Evolutionary conservation across 179 eudicot genomes (phyloP).

Genomic region (Spergularia azorica): DNA sequence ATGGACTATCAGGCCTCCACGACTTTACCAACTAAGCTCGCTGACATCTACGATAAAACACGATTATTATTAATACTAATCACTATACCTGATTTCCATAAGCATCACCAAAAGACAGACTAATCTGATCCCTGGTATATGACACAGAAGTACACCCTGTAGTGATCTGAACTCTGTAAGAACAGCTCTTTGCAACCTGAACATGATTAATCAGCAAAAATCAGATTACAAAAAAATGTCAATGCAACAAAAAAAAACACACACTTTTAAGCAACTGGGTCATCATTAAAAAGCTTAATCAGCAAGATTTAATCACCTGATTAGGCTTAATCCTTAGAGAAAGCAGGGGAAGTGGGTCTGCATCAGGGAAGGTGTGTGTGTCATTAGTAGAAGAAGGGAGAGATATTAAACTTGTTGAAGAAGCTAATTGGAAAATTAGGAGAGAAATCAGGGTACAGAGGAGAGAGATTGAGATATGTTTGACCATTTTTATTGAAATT

Average conservation of each 20-base stretch:
- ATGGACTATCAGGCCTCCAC: too few species aligned
- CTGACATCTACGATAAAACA: too few species aligned
- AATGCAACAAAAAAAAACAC: not conserved
- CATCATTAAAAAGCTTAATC: not conserved
- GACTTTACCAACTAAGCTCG: too few species aligned
- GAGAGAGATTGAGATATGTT: conserved; percentile 8
- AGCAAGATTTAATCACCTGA: conserved; percentile 11
- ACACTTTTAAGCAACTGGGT: not conserved
- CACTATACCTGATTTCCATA: conserved; percentile 76
- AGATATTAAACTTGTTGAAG: conserved; percentile 6
- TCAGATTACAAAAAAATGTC: not conserved
- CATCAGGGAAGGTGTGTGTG: conserved; percentile 10
- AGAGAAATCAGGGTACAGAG: conserved; percentile 26
- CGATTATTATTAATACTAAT: not conserved
- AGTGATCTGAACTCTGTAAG: conserved; percentile 63
- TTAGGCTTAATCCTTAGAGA: conserved; percentile 28
- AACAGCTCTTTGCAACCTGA: conserved; percentile 52
- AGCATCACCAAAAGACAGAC: conserved; percentile 87
- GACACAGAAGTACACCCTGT: conserved; percentile 73
- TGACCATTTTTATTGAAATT: conserved; percentile 18
- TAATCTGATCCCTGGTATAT: conserved; percentile 70
- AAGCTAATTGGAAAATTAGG: conserved; percentile 16
- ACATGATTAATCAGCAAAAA: not conserved
- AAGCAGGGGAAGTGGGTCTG: conserved; percentile 32
- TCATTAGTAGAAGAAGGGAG: conserved; percentile 1